Evolutionary conservation across 345 rosid species (phyloP), one percentile per base, ranked within the genome.

Genomic region (Crucihimalaya himalaica): DNA sequence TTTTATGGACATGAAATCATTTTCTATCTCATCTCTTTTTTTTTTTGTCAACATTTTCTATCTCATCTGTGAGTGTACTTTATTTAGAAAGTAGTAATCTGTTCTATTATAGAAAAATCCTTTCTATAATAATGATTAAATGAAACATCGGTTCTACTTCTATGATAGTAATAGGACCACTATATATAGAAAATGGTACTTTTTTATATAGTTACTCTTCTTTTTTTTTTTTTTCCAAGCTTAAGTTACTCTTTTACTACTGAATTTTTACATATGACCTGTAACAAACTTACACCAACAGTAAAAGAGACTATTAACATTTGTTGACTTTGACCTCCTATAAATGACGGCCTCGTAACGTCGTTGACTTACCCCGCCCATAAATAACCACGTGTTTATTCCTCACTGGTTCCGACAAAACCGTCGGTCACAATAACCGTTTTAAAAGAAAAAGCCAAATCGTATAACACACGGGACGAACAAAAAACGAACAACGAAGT

Each of bases 341-440:
- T 2, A 19, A 25, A 53, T 25, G 32, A 70, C 65, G 20, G 60
- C 45, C n/a, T 52, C 42, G 4, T 68, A 23, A 68, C 69, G 69
- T 56, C 40, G 57, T 75, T 75, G 64, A 68, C 56, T 61, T 68
- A 48, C 2, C 7, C 10, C 10, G 35, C 9, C 50, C 13, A 4
- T 3, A 65, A 20, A 19, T 20, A 0, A 4, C 25, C 27, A 62
- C 70, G 70, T 76, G 79, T 35, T 13, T 0, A 9, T 4, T 32
- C 4, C n/a, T 54, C 2, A 76, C 34, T 69, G 52, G 79, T 7
- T 4, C 0, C 11, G 7, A 40, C 0, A 40, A 64, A 60, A 68
- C 32, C 68, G 74, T 61, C 74, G 74, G 79, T 75, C 68, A 60
- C 70, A 0, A 32, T 7, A 60, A 75, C 74, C 51, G 64, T 54